Percentiles rank a stretch among this genome's conserved stretches.
Evolutionary conservation across 257 asterid genomes (phyloP).

Genomic region (Ocimum tenuiflorum): DNA sequence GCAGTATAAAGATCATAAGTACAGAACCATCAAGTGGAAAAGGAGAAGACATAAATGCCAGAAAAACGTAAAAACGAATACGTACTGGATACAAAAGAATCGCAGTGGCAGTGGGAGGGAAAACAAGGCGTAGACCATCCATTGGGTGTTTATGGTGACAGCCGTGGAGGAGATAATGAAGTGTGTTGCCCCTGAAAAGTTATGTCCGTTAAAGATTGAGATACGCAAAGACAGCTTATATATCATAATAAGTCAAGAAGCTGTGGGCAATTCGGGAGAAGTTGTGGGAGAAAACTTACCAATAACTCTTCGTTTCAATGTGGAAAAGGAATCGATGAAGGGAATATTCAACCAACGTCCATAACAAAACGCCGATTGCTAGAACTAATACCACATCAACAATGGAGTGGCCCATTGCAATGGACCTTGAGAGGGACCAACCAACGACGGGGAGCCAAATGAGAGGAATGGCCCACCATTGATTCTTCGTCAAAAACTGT

Average conservation of each 20-base stretch:
- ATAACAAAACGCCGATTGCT: slow-evolving; percentile 44
- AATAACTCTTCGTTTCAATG: slow-evolving; percentile 50
- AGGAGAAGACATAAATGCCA: not conserved
- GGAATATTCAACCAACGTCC: slow-evolving; percentile 73
- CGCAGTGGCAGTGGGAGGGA: slow-evolving; percentile 78
- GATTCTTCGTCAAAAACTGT: slow-evolving; percentile 67
- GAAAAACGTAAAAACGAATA: not conserved
- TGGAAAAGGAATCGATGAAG: slow-evolving; percentile 72
- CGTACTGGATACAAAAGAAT: slow-evolving; percentile 57
- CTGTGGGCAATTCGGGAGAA: too few relatives aligned
- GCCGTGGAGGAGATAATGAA: slow-evolving; percentile 78
- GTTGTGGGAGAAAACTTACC: slow-evolving; percentile 30
- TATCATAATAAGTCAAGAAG: not conserved
- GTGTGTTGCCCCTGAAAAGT: slow-evolving; percentile 61
- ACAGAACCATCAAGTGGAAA: not conserved
- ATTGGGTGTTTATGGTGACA: slow-evolving; percentile 95
- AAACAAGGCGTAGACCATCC: slow-evolving; percentile 76
- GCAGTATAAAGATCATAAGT: not conserved
- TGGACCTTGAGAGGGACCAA: slow-evolving; percentile 44
- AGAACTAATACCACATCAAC: slow-evolving; percentile 34
- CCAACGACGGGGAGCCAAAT: slow-evolving; percentile 77
- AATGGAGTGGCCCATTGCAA: slow-evolving; percentile 38
- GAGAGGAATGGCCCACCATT: slow-evolving; percentile 81
- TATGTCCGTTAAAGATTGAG: not conserved
- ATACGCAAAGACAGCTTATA: not conserved